A percentile compares a stretch with the other conserved stretches of the same genome.
phyloP scores from a whole-genome alignment of 2,329 filamentous ascomycete genomes.

The Aplosporella prunicola region DNA sequence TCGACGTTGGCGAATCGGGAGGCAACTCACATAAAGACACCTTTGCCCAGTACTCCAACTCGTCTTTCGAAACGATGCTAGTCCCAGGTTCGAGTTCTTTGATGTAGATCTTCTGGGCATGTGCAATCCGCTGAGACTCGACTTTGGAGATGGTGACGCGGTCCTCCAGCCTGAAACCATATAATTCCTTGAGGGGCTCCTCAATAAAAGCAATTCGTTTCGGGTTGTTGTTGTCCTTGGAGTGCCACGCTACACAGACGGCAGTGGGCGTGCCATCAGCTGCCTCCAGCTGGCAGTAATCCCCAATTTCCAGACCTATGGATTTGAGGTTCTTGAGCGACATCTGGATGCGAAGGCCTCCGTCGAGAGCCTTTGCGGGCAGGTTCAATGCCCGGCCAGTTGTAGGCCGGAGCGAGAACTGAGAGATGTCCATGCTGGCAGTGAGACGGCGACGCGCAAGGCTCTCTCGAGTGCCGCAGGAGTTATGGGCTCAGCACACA shows the following conservation, averaged over 20 bases:
- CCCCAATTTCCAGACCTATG: conserved; percentile 48
- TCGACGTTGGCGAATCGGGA: neutral
- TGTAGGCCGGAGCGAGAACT: conserved; percentile 8
- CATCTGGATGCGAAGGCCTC: conserved; percentile 51
- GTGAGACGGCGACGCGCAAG: too few relatives aligned
- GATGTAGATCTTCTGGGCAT: conserved; percentile 23
- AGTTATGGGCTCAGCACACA: neutral
- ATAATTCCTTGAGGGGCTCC: conserved; percentile 61
- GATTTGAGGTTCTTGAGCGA: conserved; percentile 47
- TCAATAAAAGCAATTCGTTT: conserved; percentile 50
- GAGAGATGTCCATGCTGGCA: conserved; percentile 6
- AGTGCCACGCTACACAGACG: conserved; percentile 54
- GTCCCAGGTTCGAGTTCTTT: conserved; percentile 15
- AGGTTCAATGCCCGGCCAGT: conserved; percentile 41
- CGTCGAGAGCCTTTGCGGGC: conserved; percentile 41
- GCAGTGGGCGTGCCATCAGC: conserved; percentile 33
- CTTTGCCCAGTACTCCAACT: conserved; percentile 21
- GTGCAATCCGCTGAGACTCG: conserved; percentile 24
- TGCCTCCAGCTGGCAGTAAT: conserved; percentile 45
- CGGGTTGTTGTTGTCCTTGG: conserved; percentile 30
- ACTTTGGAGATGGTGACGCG: conserved; percentile 52
- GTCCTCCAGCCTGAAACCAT: conserved; percentile 63
- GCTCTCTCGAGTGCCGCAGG: neutral
- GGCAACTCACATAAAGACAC: conserved; percentile 22
- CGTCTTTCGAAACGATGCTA: conserved; percentile 16